A percentile compares a stretch with the other conserved stretches of the same genome.
Evolutionary conservation across 192 early-diverging fungal species (phyloP).

Genomic region (Coemansia sp.): DNA sequence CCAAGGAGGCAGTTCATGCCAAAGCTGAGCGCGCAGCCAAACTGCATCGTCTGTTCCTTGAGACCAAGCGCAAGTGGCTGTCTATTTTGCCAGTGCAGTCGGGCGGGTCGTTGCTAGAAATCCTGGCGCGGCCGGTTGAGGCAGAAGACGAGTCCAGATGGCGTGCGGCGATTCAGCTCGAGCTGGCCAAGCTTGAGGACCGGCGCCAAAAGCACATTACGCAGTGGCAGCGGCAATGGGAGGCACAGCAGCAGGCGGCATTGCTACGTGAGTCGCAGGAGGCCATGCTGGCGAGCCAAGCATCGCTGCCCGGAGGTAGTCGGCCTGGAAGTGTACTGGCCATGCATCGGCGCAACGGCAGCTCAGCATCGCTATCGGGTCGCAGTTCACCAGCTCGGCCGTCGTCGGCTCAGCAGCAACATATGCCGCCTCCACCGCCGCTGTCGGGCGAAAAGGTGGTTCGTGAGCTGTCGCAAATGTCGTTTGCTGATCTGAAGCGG

Average conservation of each 20-base stretch:
- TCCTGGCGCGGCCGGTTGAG: constrained; percentile 74
- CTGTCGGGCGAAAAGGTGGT: constrained; percentile 54
- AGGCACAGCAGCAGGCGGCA: constrained; percentile 52
- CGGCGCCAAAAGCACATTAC: constrained; percentile 41
- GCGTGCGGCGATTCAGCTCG: constrained; percentile 52
- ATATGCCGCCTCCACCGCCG: constrained; percentile 41
- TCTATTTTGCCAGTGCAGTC: constrained; percentile 83
- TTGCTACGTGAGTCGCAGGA: constrained; percentile 52
- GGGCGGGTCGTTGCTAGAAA: constrained; percentile 80
- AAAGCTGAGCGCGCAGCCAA: constrained; percentile 56
- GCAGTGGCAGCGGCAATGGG: constrained; percentile 55
- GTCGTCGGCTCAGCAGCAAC: constrained; percentile 24
- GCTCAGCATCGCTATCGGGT: constrained; percentile 37
- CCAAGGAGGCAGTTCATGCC: constrained; percentile 57
- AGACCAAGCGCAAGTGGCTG: constrained; percentile 88
- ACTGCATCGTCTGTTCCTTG: constrained; percentile 72
- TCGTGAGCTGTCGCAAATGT: constrained; percentile 60
- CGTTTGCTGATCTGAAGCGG: constrained; percentile 80
- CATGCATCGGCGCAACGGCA: constrained; percentile 13
- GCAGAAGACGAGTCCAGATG: constrained; percentile 72
- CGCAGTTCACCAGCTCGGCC: constrained; percentile 44
- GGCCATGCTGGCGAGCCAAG: constrained; percentile 18
- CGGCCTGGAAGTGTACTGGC: constrained; percentile 27
- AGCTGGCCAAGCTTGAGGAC: constrained; percentile 55
- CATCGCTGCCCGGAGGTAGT: neutral